These are phyloP conservation scores for Peziza echinospora DNA, from an alignment of 495 filamentous ascomycete species.

Conservation along the genomic window DNA sequence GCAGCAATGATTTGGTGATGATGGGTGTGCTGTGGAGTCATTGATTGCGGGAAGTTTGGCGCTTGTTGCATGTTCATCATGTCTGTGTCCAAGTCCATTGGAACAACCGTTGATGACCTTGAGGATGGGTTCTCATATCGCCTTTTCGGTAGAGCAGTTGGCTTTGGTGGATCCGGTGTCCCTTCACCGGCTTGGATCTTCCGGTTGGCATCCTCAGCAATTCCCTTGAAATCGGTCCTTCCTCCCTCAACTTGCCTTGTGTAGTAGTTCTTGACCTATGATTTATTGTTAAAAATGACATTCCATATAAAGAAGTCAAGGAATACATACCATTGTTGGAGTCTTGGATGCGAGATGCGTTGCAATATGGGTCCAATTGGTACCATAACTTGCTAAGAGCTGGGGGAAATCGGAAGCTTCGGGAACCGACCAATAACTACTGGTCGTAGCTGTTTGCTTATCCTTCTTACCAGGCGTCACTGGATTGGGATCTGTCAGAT, in stretches of 20 bases:
- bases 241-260: constrained; percentile 51
- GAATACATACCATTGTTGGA: constrained; percentile 57
- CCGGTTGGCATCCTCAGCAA: constrained; percentile 42
- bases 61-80: neutral
- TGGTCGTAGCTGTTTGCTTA: constrained; percentile 31
- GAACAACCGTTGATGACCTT: constrained; percentile 2
- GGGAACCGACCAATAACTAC: constrained; percentile 94
- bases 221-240: constrained; percentile 44
- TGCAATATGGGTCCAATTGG: constrained; percentile 70
- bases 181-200: constrained; percentile 25
- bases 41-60: neutral
- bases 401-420: constrained; percentile 66
- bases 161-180: constrained; percentile 13
- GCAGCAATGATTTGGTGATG: neutral
- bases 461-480: constrained; percentile 15
- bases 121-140: constrained; percentile 10
- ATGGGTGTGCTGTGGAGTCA: constrained; percentile 2
- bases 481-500: neutral
- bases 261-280: constrained; percentile 81
- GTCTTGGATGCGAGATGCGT: constrained; percentile 80
- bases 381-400: constrained; percentile 62
- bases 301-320: constrained; percentile 2
- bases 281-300: neutral
- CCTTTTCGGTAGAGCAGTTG: constrained; percentile 18
- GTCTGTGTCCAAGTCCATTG: constrained; percentile 4